Percentiles rank a stretch among this genome's conserved stretches.
These are phyloP conservation scores for Fusarium sp. DNA, from an alignment of 2,329 filamentous ascomycete genomes.

Conservation along the genomic window DNA sequence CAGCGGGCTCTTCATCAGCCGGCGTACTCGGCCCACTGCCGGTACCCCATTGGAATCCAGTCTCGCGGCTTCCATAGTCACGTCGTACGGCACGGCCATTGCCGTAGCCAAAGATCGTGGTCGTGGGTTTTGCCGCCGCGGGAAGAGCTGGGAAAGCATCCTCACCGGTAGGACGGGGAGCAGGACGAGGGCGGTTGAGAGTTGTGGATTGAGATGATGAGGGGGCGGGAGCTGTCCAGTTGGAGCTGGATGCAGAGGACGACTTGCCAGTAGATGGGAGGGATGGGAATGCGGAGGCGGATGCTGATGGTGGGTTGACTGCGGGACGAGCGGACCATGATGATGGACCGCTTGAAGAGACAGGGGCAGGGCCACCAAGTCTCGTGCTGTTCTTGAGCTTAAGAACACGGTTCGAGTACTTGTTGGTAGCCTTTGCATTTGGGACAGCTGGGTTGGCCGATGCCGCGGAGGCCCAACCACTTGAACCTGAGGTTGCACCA, in stretches of 20 bases:
- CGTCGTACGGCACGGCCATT: slow-evolving; percentile 64
- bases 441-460: slow-evolving; percentile 64
- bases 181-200: slow-evolving; percentile 33
- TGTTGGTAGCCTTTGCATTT: slow-evolving; percentile 57
- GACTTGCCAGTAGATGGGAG: slow-evolving; percentile 50
- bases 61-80: slow-evolving; percentile 62
- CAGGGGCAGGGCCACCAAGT: slow-evolving; percentile 53
- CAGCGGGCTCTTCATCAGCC: slow-evolving; percentile 45
- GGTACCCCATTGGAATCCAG: slow-evolving; percentile 66
- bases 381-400: slow-evolving; percentile 70
- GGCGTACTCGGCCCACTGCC: slow-evolving; percentile 40
- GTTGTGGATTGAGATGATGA: slow-evolving; percentile 47
- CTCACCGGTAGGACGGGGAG: slow-evolving; percentile 49
- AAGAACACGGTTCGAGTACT: slow-evolving; percentile 66
- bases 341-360: slow-evolving; percentile 36
- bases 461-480: slow-evolving; percentile 71
- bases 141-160: slow-evolving; percentile 88
- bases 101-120: slow-evolving; percentile 72
- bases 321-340: slow-evolving; percentile 41
- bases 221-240: slow-evolving; percentile 46
- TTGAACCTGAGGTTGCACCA: slow-evolving; percentile 67
- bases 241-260: slow-evolving; percentile 45
- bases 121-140: slow-evolving; percentile 75
- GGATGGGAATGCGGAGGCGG: slow-evolving; percentile 59
- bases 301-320: slow-evolving; percentile 26